Conservation (phyloP, 129 eudicot genomes). For the Flaveria robusta region DNA sequence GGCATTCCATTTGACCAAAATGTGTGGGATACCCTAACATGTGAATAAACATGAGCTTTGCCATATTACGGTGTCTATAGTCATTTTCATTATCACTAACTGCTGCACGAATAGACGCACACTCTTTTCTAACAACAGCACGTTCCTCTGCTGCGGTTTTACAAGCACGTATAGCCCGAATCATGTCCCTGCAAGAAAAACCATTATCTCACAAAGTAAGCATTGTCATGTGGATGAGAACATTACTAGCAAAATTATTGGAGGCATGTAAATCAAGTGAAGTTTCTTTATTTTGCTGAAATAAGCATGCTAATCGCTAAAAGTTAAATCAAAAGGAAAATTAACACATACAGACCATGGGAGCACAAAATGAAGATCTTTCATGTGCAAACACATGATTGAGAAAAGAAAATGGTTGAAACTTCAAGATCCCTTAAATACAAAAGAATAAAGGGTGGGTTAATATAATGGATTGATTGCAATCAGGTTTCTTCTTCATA, state of each 20-base stretch:
- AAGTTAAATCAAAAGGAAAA: too few species aligned
- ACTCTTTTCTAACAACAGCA: slow-evolving; percentile 93
- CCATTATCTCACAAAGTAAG: slow-evolving; percentile 1
- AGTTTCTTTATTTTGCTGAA: too few species aligned
- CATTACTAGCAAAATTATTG: neutral
- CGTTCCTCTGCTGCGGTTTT: slow-evolving; percentile 99
- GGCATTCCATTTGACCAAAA: slow-evolving; percentile 99
- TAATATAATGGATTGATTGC: too few species aligned
- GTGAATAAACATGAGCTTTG: slow-evolving; percentile 99
- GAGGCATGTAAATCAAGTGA: too few species aligned
- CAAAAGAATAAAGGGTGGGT: too few species aligned
- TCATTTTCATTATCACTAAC: slow-evolving; percentile 89
- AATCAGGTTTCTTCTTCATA: neutral
- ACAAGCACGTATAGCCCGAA: slow-evolving; percentile 97
- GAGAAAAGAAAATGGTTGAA: too few species aligned
- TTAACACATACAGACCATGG: too few species aligned
- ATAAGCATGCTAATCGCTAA: too few species aligned
- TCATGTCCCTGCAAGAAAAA: slow-evolving; percentile 83
- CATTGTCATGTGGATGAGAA: neutral
- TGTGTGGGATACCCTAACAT: slow-evolving; percentile 99
- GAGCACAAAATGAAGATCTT: neutral
- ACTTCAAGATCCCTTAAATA: too few species aligned
- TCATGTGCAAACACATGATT: too few species aligned
- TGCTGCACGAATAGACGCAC: slow-evolving; percentile 96
- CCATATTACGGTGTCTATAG: slow-evolving; percentile 94